phyloP scores from a whole-genome alignment of 2,329 filamentous ascomycete species.

The Fusarium sp. region DNA sequence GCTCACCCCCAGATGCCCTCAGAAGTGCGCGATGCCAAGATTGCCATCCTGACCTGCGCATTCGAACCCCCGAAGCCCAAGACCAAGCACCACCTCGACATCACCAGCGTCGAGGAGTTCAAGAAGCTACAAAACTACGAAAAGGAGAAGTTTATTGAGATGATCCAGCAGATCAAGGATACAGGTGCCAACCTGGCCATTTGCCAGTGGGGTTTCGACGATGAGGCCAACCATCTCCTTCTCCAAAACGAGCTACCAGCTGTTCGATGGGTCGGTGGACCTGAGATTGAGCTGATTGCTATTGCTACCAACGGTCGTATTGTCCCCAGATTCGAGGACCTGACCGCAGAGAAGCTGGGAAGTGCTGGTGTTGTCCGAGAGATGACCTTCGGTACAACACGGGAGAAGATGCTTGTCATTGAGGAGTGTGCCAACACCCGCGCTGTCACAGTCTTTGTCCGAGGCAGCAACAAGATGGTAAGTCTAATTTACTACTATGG shows the following conservation, averaged over 20 bases:
- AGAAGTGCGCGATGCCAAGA: constrained; percentile 93
- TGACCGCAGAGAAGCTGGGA: constrained; percentile 91
- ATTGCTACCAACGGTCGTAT: constrained; percentile 99
- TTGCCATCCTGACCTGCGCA: constrained; percentile 96
- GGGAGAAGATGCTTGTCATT: constrained; percentile 99
- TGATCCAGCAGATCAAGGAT: constrained; percentile 98
- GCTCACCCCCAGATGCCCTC: constrained; percentile 99
- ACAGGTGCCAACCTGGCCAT: constrained; percentile 97
- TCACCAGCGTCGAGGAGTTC: constrained; percentile 96
- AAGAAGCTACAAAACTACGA: constrained; percentile 98
- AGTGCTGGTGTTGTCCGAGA: constrained; percentile 90
- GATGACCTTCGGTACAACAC: constrained; percentile 96
- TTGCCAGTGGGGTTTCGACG: constrained; percentile 99
- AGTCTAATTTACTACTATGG: constrained; percentile 46
- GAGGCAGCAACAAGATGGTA: constrained; percentile 99
- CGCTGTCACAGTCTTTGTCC: constrained; percentile 95
- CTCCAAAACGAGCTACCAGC: constrained; percentile 96
- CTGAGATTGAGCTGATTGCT: constrained; percentile 97
- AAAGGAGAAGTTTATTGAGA: constrained; percentile 95
- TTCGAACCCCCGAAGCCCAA: constrained; percentile 99
- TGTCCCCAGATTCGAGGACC: constrained; percentile 95
- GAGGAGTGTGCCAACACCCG: constrained; percentile 99
- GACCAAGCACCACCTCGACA: constrained; percentile 99
- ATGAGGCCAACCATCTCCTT: constrained; percentile 97
- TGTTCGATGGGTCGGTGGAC: constrained; percentile 97